Base-by-base conservation (phyloP, 1,139 yeast genomes). In the Debaryomycetaceae sp. region DNA sequence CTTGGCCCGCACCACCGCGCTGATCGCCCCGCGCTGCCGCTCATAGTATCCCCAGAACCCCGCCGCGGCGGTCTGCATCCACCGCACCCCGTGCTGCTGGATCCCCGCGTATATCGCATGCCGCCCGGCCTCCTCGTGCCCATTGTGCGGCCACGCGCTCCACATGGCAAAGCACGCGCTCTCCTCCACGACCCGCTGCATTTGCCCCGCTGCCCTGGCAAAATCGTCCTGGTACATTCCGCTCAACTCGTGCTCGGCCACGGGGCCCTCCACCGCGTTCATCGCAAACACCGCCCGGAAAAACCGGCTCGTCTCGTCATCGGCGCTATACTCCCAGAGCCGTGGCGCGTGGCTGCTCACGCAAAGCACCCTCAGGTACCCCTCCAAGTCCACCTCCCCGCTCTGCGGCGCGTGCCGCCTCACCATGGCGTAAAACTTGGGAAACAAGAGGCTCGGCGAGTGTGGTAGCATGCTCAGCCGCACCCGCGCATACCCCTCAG, bases 401-500 rank as follows among this genome's bases (percentile, higher is more conserved):
- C n/a, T n/a, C n/a, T n/a, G n/a, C n/a, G n/a, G n/a, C n/a, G 23
- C 26, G 18, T 27, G 27, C 8, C 18, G 12, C n/a, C 24, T 16
- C 16, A 49, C 22, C 24, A 37, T 38, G 11, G 38, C 32, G 34
- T 53, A 51, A 34, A 53, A 53, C 15, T 32, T 28, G 3, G 56
- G 58, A 32, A 51, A 55, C 26, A 51, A 30, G 13, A 54, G 34
- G 12, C 41, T 41, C 3, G 59, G 58, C 13, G 49, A 44, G 15
- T 41, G 40, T 1, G 56, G 47, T 19, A 30, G 30, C 13, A 32
- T 4, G n/a, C 23, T 28, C 7, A 25, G 15, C 14, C 22, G 28
- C n/a, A 27, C 15, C 11, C 27, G 16, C 16, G 22, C 16, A 14
- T 30, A 30, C 8, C 20, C 20, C 2, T 15, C 10, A 1, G 29